Conservation (phyloP, 2,329 filamentous ascomycete genomes). For the Neonectria magnoliae region DNA sequence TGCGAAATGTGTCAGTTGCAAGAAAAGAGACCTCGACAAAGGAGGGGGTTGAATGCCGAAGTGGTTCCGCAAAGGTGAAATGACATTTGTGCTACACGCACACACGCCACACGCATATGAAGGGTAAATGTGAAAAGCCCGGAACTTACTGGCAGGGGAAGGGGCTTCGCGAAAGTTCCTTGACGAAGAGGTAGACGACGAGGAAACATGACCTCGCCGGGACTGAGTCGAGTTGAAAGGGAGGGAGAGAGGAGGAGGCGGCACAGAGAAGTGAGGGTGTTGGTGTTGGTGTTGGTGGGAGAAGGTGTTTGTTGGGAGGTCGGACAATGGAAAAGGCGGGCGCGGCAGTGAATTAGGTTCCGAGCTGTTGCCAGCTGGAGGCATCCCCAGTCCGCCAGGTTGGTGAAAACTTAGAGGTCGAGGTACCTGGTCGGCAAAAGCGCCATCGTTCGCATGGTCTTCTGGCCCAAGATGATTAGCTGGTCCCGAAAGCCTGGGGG, state of each 20-base stretch:
- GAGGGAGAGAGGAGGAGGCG: constrained; percentile 31
- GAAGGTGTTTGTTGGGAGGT: constrained; percentile 31
- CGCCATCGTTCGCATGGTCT: constrained; percentile 28
- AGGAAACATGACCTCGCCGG: constrained; percentile 29
- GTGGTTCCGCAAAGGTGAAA: constrained; percentile 14
- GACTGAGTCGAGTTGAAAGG: constrained; percentile 27
- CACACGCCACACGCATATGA: not conserved
- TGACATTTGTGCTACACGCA: not conserved
- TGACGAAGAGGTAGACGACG: constrained; percentile 26
- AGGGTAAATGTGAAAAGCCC: constrained; percentile 1
- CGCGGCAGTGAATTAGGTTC: constrained; percentile 38
- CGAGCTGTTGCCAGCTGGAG: constrained; percentile 28
- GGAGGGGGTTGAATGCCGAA: not conserved
- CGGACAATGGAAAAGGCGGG: constrained; percentile 30
- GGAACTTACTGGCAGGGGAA: constrained; percentile 37
- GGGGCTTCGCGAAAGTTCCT: constrained; percentile 32
- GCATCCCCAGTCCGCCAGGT: constrained; percentile 24
- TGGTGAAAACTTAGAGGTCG: constrained; percentile 35
- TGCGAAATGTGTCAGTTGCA: constrained; percentile 25
- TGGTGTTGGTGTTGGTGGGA: constrained; percentile 34
- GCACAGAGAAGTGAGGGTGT: constrained; percentile 28
- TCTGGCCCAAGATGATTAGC: constrained; percentile 2
- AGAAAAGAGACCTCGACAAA: not conserved
- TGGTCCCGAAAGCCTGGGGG: not conserved
- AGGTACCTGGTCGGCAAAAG: constrained; percentile 38